These are phyloP conservation scores for Trichoderma guizhouense DNA, from an alignment of 2,329 filamentous ascomycete species.

Conservation along the genomic window DNA sequence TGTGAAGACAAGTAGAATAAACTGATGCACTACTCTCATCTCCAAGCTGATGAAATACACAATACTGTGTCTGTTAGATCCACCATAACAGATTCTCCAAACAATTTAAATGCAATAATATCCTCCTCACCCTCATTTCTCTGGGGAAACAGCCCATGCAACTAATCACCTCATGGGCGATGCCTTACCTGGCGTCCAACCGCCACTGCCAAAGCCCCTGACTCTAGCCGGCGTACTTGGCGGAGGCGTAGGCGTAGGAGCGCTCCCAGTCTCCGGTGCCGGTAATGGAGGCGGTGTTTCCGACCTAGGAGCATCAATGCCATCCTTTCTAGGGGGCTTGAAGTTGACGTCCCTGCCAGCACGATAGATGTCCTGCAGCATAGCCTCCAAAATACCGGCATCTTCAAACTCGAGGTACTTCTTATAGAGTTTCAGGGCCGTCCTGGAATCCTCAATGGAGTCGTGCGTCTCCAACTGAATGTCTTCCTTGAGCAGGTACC, in stretches of 20 bases:
- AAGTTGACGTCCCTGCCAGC: constrained; percentile 48
- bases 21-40: neutral
- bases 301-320: constrained; percentile 42
- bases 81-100: neutral
- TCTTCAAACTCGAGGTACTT: constrained; percentile 90
- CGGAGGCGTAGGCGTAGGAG: constrained; percentile 26
- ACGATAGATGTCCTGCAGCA: constrained; percentile 81
- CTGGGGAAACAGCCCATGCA: too few relatives aligned
- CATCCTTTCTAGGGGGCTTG: constrained; percentile 49
- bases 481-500: constrained; percentile 85
- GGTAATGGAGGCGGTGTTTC: constrained; percentile 55
- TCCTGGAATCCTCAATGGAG: constrained; percentile 90
- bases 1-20: neutral
- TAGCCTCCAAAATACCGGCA: constrained; percentile 76
- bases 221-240: constrained; percentile 48
- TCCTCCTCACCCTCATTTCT: neutral
- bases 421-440: constrained; percentile 80
- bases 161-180: constrained; percentile 32
- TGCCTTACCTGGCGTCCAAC: constrained; percentile 47
- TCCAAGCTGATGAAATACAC: neutral
- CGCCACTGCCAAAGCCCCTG: constrained; percentile 37
- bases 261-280: constrained; percentile 29
- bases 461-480: constrained; percentile 93
- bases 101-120: neutral
- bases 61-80: neutral